Evolutionary conservation across 176 grass and related monocot species (phyloP), one percentile per base, ranked within the genome.

Genomic region (Triticum timopheevii): DNA sequence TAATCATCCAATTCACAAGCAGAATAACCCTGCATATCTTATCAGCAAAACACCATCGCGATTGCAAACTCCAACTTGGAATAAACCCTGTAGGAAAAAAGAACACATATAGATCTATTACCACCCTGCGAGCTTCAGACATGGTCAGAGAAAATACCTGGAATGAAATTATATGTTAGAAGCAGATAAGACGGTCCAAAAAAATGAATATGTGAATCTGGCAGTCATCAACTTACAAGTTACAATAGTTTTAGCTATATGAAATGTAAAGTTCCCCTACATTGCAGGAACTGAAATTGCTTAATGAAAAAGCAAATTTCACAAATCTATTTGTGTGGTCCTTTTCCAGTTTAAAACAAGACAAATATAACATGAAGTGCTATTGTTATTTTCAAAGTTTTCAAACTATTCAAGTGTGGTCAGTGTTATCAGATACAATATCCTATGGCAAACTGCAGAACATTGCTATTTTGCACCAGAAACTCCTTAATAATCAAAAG

Each of bases 61-160:
- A 45, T 47, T 63, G 81, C 45, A 65, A 77, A 85, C 90, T 68
- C 69, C 90, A 85, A 72, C 39, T 80, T 69, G 72, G 69, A 62
- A 84, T 13, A 75, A 86, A 83, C 72, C 90, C 90, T 92, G 88
- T 88, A 77, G 84, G 88, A 88, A 83, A 82, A 75, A 49, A 81
- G 56, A 85, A 80, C 24, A 88, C 34, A 81, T 10, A 59, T 61
- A 81, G 38, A 80, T 82, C 70, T 89, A 90, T 80, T 80, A 89
- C 88, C 78, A 90, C 91, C 88, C 93, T 98, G 92, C 93, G 91
- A 98, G 92, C 96, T 98, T 95, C 96, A 98, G 90, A 95, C 88
- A 94, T 89, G 86, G 93, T 95, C 93, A 95, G 93, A 98, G 89
- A 93, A 93, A 95, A 90, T 98, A 95, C 93, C 93, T 94, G 92